Evolutionary conservation across 2,329 filamentous ascomycete species (phyloP).

Genomic region (Thelonectria blattea): DNA sequence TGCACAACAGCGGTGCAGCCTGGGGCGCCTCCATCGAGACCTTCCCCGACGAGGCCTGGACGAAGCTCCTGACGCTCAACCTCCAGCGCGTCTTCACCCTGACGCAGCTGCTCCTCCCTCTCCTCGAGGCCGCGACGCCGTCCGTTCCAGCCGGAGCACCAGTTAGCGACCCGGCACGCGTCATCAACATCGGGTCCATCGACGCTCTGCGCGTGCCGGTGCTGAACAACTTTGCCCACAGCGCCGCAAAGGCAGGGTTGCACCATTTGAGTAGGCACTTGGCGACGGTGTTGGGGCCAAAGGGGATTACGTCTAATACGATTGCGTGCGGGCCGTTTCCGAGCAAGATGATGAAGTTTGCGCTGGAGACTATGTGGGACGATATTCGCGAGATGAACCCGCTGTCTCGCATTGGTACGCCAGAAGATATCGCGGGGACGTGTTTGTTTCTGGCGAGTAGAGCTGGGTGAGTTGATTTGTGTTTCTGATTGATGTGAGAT

Average conservation of each 20-base stretch:
- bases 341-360: slow-evolving; percentile 71
- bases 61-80: slow-evolving; percentile 67
- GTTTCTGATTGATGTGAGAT: slow-evolving; percentile 41
- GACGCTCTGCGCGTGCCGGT: slow-evolving; percentile 66
- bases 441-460: slow-evolving; percentile 73
- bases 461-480: slow-evolving; percentile 57
- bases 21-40: slow-evolving; percentile 67
- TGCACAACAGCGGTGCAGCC: slow-evolving; percentile 70
- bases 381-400: slow-evolving; percentile 65
- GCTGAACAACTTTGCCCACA: slow-evolving; percentile 66
- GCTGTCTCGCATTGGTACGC: slow-evolving; percentile 68
- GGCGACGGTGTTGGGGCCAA: slow-evolving; percentile 64
- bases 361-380: slow-evolving; percentile 61
- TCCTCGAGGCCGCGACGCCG: slow-evolving; percentile 51
- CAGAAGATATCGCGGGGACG: slow-evolving; percentile 73
- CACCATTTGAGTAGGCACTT: slow-evolving; percentile 68
- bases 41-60: slow-evolving; percentile 65
- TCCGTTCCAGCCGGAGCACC: slow-evolving; percentile 42
- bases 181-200: slow-evolving; percentile 70
- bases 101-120: slow-evolving; percentile 65
- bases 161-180: slow-evolving; percentile 55
- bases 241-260: slow-evolving; percentile 66
- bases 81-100: slow-evolving; percentile 72
- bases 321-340: slow-evolving; percentile 75
- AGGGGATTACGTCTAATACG: slow-evolving; percentile 69